phyloP scores from a whole-genome alignment of 768 basidiomycete species.

The Amanita inopinata region DNA sequence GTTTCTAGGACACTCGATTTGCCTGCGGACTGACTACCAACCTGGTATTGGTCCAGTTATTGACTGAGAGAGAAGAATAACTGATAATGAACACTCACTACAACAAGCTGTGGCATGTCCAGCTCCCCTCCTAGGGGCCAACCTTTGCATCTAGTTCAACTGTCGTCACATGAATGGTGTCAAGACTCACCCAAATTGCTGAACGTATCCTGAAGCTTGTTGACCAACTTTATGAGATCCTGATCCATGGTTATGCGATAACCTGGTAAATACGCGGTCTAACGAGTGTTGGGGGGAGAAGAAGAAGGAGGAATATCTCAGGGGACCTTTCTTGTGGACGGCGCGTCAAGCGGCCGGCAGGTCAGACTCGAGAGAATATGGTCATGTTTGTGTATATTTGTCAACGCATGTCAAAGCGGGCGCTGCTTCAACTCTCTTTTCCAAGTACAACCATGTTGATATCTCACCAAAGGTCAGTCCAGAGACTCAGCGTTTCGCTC shows the following conservation, averaged over 20 bases:
- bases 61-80: conserved; percentile 1
- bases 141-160: conserved; percentile 10
- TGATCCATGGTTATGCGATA: conserved; percentile 74
- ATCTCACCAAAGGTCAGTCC: too few species aligned
- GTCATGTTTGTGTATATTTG: neutral
- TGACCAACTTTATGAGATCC: conserved; percentile 89
- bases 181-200: conserved; percentile 63
- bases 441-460: too few species aligned
- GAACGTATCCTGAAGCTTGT: conserved; percentile 92
- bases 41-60: conserved; percentile 33
- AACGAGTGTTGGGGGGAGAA: too few species aligned
- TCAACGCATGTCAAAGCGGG: too few species aligned
- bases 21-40: conserved; percentile 93
- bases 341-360: conserved; percentile 2
- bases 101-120: conserved; percentile 88
- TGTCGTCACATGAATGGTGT: conserved; percentile 12
- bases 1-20: conserved; percentile 96
- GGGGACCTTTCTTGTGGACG: neutral
- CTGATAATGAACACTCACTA: conserved; percentile 43
- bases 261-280: too few species aligned
- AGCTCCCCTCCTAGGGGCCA: conserved; percentile 63
- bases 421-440: neutral
- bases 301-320: too few species aligned
- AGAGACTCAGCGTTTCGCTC: too few species aligned
- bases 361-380: neutral